A percentile compares a stretch with the other conserved stretches of the same genome.
Conservation (phyloP, 257 asterid genomes). For the Salvia hispanica region DNA sequence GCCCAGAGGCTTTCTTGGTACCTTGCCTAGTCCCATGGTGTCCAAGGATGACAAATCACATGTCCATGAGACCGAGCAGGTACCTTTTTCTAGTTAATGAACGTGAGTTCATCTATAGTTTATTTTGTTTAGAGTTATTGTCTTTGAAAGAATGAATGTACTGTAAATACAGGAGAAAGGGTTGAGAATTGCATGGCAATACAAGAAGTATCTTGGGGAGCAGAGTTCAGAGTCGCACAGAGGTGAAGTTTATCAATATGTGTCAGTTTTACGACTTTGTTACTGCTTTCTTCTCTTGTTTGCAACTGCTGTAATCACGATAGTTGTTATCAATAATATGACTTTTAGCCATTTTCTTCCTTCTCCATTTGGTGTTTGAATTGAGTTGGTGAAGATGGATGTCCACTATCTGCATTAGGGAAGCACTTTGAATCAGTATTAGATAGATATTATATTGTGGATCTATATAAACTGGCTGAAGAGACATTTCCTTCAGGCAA, state of each 20-base stretch:
- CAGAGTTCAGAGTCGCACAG: constrained; percentile 61
- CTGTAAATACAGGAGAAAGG: constrained; percentile 64
- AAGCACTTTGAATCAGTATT: constrained; percentile 19
- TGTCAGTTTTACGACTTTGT: constrained; percentile 8
- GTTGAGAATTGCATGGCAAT: constrained; percentile 98
- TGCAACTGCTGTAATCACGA: not conserved
- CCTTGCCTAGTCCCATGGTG: constrained; percentile 69
- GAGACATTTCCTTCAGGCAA: not conserved
- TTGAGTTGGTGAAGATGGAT: not conserved
- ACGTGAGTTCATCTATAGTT: not conserved
- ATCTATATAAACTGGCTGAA: constrained; percentile 7
- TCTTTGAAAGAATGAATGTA: constrained; percentile 24
- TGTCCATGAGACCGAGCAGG: constrained; percentile 71
- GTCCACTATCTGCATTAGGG: not conserved
- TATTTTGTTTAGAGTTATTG: not conserved
- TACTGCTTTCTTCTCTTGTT: constrained; percentile 1
- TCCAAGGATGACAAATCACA: constrained; percentile 75
- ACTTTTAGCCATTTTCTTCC: not conserved
- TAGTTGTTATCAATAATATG: not conserved
- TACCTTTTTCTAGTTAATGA: constrained; percentile 28
- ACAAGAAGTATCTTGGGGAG: constrained; percentile 83
- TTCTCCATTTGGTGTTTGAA: not conserved
- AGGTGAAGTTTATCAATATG: constrained; percentile 46
- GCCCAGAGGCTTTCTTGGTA: constrained; percentile 92
- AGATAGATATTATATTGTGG: not conserved